These are phyloP conservation scores for Scedosporium apiospermum DNA, from an alignment of 2,329 filamentous ascomycete genomes.

Conservation along the genomic window DNA sequence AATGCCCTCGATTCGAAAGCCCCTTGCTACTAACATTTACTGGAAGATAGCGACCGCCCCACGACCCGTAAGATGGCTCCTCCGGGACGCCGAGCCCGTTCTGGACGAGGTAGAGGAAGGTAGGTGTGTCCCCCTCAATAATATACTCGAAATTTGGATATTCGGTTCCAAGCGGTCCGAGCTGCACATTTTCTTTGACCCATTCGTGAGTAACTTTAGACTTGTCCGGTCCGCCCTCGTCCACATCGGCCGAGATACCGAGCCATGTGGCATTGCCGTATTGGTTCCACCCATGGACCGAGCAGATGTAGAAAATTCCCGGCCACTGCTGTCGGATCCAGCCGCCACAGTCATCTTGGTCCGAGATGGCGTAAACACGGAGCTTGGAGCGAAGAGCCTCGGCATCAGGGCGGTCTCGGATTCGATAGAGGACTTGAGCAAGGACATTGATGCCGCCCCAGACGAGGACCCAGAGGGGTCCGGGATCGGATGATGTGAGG, in stretches of 20 bases:
- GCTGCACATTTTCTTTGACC: constrained; percentile 43
- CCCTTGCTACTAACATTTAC: constrained; percentile 15
- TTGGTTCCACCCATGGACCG: constrained; percentile 45
- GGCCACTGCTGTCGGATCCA: constrained; percentile 47
- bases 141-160: constrained; percentile 41
- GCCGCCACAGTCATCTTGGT: constrained; percentile 46
- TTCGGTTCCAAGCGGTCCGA: constrained; percentile 29
- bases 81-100: constrained; percentile 37
- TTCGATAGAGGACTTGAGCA: constrained; percentile 34
- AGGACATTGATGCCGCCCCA: constrained; percentile 47
- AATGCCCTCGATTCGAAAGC: constrained; percentile 17
- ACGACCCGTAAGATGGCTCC: constrained; percentile 35
- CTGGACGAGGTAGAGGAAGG: constrained; percentile 37
- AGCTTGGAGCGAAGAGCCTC: constrained; percentile 28
- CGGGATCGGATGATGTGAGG: constrained; percentile 15
- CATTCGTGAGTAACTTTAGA: constrained; percentile 38
- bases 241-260: constrained; percentile 38
- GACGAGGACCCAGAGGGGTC: constrained; percentile 40
- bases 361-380: constrained; percentile 46
- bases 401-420: constrained; percentile 23
- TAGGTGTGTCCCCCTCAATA: constrained; percentile 41
- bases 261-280: constrained; percentile 46
- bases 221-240: constrained; percentile 33
- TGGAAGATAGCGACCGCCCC: constrained; percentile 36
- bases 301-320: constrained; percentile 44